Evolutionary conservation across 805 yeast genomes (phyloP), one percentile per base, ranked within the genome.

Genomic region (Metschnikowia kunwiensis): DNA sequence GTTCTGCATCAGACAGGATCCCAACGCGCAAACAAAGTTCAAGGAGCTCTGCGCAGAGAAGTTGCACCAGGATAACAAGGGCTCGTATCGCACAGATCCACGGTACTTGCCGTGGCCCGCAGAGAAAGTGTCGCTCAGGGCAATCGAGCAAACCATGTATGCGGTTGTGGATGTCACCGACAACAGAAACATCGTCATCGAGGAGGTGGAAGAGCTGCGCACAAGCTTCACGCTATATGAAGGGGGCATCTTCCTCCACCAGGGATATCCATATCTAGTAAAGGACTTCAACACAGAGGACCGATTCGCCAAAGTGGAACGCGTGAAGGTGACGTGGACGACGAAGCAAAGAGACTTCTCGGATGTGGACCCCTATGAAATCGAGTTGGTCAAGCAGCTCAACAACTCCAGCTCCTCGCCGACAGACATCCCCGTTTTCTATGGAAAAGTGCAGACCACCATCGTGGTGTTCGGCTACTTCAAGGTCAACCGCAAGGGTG

Each of bases 221-320:
- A 86, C 94, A 1, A 81, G 88, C 36, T 93, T 93, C 58, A 87
- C 97, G 0, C 55, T 91, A 2, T 93, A 93, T 58, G 81, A 76
- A 53, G 98, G 98, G 2, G 98, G 93, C 0, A 88, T 93, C 2
- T 88, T 85, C 47, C 75, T 91, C 27, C 97, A 93, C 55, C 97
- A 93, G 60, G 99, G 99, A 5, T 73, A 77, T 44, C 86, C 97
- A 0, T 91, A 88, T 51, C 58, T 93, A 26, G 93, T 93, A 0
- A 74, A 82, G 32, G 95, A 88, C 49, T 82, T 93, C 52, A 83
- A 88, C 46, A 68, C 84, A 0, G 86, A 86, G 25, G 82, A 77
- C n/a, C 74, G 71, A 38, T 85, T 63, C 59, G 97, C 97, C 1
- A 82, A 80, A 41, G 96, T 91, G 5, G 82, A 78, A 50, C 63